Percentiles rank a stretch among this genome's conserved stretches.
phyloP scores from a whole-genome alignment of 2,329 filamentous ascomycete genomes.

The Fusarium pseudograminearum region DNA sequence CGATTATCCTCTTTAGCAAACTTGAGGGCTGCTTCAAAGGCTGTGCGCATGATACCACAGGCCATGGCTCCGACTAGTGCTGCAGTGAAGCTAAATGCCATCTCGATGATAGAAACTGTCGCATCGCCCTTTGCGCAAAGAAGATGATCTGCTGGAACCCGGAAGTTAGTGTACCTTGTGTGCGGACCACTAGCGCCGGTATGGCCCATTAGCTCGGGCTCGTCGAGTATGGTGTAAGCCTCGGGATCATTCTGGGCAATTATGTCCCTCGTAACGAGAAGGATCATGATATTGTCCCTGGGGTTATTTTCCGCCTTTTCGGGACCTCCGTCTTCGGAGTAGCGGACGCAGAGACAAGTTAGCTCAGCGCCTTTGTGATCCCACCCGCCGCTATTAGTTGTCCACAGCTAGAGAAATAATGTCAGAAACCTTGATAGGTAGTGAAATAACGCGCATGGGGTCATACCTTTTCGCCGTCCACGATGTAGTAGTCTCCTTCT shows the following conservation, averaged over 20 bases:
- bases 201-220: constrained; percentile 16
- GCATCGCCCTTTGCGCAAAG: neutral
- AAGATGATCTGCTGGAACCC: neutral
- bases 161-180: constrained; percentile 15
- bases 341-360: constrained; percentile 5
- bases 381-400: constrained; percentile 11
- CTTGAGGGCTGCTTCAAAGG: constrained; percentile 3
- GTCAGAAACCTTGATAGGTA: accelerated
- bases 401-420: neutral
- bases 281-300: neutral
- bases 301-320: constrained; percentile 1
- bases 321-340: constrained; percentile 10
- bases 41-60: constrained; percentile 2
- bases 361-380: constrained; percentile 13
- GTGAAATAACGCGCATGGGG: accelerated
- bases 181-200: constrained; percentile 4
- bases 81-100: constrained; percentile 6
- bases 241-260: neutral
- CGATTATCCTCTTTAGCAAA: constrained; percentile 7
- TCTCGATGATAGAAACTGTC: neutral
- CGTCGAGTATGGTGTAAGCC: neutral
- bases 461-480: constrained; percentile 18
- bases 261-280: neutral
- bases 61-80: constrained; percentile 16
- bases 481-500: neutral